Percentiles rank a stretch among this genome's conserved stretches.
Conservation (phyloP, 192 early-diverging fungal genomes). For the Gryganskiella cystojenkinii region DNA sequence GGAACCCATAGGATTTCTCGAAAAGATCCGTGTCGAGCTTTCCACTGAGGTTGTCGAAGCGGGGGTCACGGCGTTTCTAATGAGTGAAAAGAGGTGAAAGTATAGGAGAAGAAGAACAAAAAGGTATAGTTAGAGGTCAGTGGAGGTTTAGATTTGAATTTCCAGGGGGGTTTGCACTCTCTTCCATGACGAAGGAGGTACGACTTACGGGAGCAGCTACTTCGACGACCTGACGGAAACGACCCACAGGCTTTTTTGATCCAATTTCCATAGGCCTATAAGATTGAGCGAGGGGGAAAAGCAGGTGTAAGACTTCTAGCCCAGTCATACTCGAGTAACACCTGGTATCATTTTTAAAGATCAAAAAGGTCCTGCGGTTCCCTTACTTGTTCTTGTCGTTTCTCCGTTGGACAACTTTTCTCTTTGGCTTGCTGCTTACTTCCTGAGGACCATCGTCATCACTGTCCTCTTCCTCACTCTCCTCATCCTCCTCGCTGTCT, state of each 20-base stretch:
- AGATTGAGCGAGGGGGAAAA: slow-evolving; percentile 22
- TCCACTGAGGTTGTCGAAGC: slow-evolving; percentile 92
- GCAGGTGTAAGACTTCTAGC: neutral
- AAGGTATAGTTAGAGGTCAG: neutral
- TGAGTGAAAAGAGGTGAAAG: neutral
- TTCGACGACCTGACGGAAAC: slow-evolving; percentile 78
- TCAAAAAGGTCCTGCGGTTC: neutral
- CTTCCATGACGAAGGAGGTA: too few species aligned
- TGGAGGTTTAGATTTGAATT: too few species aligned
- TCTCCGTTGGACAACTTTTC: slow-evolving; percentile 51
- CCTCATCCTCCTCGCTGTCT: slow-evolving; percentile 39
- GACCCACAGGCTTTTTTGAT: slow-evolving; percentile 79
- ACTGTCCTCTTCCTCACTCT: slow-evolving; percentile 17
- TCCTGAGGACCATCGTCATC: slow-evolving; percentile 18
- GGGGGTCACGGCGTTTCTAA: slow-evolving; percentile 88
- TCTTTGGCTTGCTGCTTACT: slow-evolving; percentile 33
- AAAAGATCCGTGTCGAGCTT: slow-evolving; percentile 93
- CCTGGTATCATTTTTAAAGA: neutral
- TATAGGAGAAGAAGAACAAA: neutral
- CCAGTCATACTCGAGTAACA: too few species aligned
- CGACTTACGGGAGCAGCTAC: slow-evolving; percentile 60
- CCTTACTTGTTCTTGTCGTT: slow-evolving; percentile 56
- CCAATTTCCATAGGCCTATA: slow-evolving; percentile 80
- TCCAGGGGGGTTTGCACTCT: too few species aligned
- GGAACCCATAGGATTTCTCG: slow-evolving; percentile 91